Conservation (phyloP, 106 monocot species). For the Gastrodia elata region DNA sequence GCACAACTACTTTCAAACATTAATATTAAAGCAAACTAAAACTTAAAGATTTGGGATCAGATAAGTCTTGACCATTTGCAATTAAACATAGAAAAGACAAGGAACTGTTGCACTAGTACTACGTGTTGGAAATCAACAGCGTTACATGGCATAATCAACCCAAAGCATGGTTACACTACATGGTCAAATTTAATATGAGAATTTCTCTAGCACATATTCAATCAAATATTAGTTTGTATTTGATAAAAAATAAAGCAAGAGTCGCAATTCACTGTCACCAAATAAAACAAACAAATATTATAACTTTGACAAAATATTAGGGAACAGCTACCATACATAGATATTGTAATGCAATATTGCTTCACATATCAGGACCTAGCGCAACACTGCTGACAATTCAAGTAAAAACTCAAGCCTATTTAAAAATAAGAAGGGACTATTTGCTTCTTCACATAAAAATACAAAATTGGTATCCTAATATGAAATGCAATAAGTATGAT, state of each 20-base stretch:
- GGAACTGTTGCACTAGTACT: not conserved
- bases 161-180: not conserved
- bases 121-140: not conserved
- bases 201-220: not conserved
- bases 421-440: not conserved
- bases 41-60: no score
- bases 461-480: not conserved
- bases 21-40: no score
- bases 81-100: no score
- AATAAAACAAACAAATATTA: not conserved
- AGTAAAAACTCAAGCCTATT: not conserved
- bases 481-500: not conserved
- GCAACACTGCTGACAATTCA: not conserved
- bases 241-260: not conserved
- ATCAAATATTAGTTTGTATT: not conserved
- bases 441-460: not conserved
- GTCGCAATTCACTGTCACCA: not conserved
- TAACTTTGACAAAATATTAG: not conserved
- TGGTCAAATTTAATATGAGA: not conserved
- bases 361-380: not conserved
- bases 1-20: no score
- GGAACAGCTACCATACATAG: not conserved
- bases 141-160: not conserved
- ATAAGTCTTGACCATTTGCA: no score
- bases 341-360: not conserved